Base-by-base conservation (phyloP, 805 yeast species). In the Schwanniomyces yamadae region DNA sequence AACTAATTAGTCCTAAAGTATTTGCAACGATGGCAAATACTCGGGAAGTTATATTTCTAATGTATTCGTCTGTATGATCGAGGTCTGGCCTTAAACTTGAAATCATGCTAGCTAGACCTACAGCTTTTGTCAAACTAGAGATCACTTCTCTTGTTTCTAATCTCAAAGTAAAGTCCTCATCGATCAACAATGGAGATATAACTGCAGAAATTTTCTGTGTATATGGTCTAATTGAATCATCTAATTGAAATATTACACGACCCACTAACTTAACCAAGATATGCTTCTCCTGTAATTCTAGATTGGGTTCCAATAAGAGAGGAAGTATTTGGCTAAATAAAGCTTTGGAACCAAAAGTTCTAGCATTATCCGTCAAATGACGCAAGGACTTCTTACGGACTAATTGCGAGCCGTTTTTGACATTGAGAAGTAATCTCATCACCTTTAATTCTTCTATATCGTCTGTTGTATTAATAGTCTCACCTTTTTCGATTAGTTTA, bases 221-320 rank as follows among this genome's bases (percentile, higher is more conserved):
- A 46, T 69, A 85, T 0, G 96, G 96, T 28, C 82, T 64, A 3
- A 87, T 72, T 34, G 69, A 52, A 29, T 75, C 83, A 24, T 80
- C 88, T 11, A 90, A 61, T 44, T 73, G 80, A 53, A 75, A 78
- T 6, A 90, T 56, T 0, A 87, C 66, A 23, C 96, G 65, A 23
- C 81, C 87, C 10, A 85, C 62, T 6, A 86, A 75, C 55, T 89
- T 90, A 10, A 88, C 84, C 37, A 91, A 64, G 9, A 88, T 56
- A 61, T 87, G 95, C 12, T 95, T 72, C 56, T 91, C 97, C 45
- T 80, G 84, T 31, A 85, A 93, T 45, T 82, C 91, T 18, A 89
- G 59, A 3, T 75, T 58, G 25, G 78, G 78, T 42, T 87, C 96
- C 53, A 83, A 63, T 28, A 90, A 60, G 17, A 91, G 59, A 0